A percentile compares a stretch with the other conserved stretches of the same genome.
phyloP scores from a whole-genome alignment of 257 asterid genomes.

The Solanum habrochaites region DNA sequence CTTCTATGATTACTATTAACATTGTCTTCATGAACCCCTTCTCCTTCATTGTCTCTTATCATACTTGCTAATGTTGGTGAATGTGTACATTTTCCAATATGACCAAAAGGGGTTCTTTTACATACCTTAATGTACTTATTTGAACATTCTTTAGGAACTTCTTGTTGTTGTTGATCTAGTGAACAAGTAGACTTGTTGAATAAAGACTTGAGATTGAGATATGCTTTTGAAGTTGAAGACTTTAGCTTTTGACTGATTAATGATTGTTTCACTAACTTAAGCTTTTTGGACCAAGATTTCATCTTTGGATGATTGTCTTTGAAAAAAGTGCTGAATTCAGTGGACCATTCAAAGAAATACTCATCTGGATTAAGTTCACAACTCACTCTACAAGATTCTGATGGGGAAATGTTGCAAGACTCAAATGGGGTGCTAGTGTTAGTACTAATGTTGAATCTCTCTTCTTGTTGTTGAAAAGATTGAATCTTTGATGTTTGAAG shows the following conservation, averaged over 20 bases:
- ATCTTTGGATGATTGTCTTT: conserved; percentile 15
- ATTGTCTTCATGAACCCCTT: conserved; percentile 8
- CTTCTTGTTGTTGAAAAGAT: conserved; percentile 2
- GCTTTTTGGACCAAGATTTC: conserved; percentile 30
- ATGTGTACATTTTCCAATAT: conserved; percentile 13
- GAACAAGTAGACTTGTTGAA: conserved; percentile 28
- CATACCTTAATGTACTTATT: conserved; percentile 10
- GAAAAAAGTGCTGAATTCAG: conserved; percentile 37
- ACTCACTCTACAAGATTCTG: conserved; percentile 69
- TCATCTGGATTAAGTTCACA: conserved; percentile 65
- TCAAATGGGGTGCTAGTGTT: conserved; percentile 30
- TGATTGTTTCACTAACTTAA: conserved; percentile 30
- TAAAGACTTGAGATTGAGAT: conserved; percentile 24
- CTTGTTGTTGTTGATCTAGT: not conserved
- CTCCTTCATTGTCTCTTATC: conserved; percentile 24
- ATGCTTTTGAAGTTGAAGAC: conserved; percentile 27
- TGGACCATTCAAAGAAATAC: conserved; percentile 61
- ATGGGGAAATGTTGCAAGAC: conserved; percentile 51
- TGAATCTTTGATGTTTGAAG: conserved; percentile 1
- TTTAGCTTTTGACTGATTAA: conserved; percentile 23
- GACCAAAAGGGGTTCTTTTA: conserved; percentile 21
- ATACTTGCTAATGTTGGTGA: conserved; percentile 33
- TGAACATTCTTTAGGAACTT: not conserved
- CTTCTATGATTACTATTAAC: conserved; percentile 26
- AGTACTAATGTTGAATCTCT: not conserved